phyloP scores from a whole-genome alignment of 805 yeast genomes.

The Groenewaldozyma salmanticensis region DNA sequence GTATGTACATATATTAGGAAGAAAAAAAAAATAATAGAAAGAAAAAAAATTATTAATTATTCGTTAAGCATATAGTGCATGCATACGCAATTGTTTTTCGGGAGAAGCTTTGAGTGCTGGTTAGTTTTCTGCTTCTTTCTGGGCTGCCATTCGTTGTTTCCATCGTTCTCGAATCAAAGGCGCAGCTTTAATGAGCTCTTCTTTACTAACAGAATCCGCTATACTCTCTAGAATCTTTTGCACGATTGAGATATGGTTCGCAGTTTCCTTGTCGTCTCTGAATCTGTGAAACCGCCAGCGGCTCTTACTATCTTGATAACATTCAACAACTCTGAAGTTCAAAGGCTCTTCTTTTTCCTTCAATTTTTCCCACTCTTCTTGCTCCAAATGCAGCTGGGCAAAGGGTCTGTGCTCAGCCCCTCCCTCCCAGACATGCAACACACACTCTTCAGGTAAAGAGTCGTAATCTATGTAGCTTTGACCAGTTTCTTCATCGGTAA shows the following conservation, averaged over 20 bases:
- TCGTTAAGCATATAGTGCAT: too few species aligned
- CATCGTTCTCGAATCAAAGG: slow-evolving; percentile 49
- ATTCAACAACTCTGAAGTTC: slow-evolving; percentile 83
- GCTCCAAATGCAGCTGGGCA: slow-evolving; percentile 50
- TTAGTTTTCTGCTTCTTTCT: background rate
- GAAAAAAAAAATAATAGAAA: too few species aligned
- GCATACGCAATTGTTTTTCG: background rate
- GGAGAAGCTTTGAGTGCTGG: background rate
- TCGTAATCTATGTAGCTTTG: slow-evolving; percentile 63
- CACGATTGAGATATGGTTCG: slow-evolving; percentile 75
- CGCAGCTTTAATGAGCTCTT: slow-evolving; percentile 57
- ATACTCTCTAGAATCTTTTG: slow-evolving; percentile 76
- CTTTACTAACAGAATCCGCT: slow-evolving; percentile 72
- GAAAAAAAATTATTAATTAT: too few species aligned
- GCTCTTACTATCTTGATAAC: slow-evolving; percentile 54
- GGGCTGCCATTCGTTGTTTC: slow-evolving; percentile 39
- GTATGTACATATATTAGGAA: slow-evolving; percentile 11
- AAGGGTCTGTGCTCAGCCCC: slow-evolving; percentile 47
- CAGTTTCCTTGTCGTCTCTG: slow-evolving; percentile 86
- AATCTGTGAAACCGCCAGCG: slow-evolving; percentile 82
- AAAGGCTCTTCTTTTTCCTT: slow-evolving; percentile 68
- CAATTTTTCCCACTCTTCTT: slow-evolving; percentile 72
- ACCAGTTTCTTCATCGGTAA: slow-evolving; percentile 31
- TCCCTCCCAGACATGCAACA: slow-evolving; percentile 74
- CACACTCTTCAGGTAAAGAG: slow-evolving; percentile 52